These are phyloP conservation scores for Coprinellus aureogranulatus DNA, from an alignment of 768 basidiomycete species.

Conservation along the genomic window DNA sequence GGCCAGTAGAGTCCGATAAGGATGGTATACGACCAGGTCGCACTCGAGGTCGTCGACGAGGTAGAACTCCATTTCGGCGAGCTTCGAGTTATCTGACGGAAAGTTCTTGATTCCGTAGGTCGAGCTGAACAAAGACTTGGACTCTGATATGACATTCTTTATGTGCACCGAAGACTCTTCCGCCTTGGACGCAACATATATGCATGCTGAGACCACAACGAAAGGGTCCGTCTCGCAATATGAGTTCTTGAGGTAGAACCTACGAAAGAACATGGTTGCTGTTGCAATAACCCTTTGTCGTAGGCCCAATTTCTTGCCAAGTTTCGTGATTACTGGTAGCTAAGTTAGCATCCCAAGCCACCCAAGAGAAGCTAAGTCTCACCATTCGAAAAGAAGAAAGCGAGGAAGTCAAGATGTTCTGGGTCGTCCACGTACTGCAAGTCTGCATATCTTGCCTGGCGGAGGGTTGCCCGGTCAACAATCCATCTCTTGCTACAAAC, in stretches of 20 bases:
- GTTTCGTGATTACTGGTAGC: slow-evolving; percentile 71
- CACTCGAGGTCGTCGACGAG: slow-evolving; percentile 95
- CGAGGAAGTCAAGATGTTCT: slow-evolving; percentile 75
- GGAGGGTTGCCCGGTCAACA: slow-evolving; percentile 73
- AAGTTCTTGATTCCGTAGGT: slow-evolving; percentile 59
- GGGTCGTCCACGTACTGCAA: slow-evolving; percentile 74
- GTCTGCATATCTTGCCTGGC: slow-evolving; percentile 74
- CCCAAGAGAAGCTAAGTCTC: slow-evolving; percentile 9
- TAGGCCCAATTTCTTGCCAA: slow-evolving; percentile 78
- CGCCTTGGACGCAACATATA: slow-evolving; percentile 94
- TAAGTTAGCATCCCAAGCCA: background rate
- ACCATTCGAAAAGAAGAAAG: slow-evolving; percentile 90
- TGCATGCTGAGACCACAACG: slow-evolving; percentile 88
- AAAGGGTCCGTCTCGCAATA: slow-evolving; percentile 97
- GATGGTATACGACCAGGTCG: slow-evolving; percentile 90
- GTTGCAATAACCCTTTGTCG: slow-evolving; percentile 93
- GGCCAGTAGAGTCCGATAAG: slow-evolving; percentile 83
- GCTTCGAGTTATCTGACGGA: slow-evolving; percentile 81
- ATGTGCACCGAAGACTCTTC: slow-evolving; percentile 96
- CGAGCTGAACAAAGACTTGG: slow-evolving; percentile 74
- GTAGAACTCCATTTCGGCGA: slow-evolving; percentile 99
- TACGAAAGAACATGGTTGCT: slow-evolving; percentile 89
- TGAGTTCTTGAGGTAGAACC: slow-evolving; percentile 95
- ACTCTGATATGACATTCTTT: slow-evolving; percentile 86
- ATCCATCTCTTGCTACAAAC: slow-evolving; percentile 82